These are phyloP conservation scores for Aureobasidium mangrovei DNA, from an alignment of 2,329 filamentous ascomycete genomes.

Conservation along the genomic window DNA sequence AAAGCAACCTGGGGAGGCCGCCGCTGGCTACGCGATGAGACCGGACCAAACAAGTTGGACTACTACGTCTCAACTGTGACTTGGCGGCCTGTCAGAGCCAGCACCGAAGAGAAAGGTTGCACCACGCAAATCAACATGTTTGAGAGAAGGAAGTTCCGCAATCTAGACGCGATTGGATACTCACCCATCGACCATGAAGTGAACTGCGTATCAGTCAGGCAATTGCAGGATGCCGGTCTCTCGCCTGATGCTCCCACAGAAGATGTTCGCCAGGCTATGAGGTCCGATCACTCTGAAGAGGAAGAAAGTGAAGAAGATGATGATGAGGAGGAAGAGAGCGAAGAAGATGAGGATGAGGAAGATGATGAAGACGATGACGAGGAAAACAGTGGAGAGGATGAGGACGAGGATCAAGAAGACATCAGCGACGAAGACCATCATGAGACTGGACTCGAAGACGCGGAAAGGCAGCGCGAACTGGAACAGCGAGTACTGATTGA, in stretches of 20 bases:
- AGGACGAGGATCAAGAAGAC: not conserved
- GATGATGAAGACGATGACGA: no score
- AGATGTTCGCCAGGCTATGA: not conserved
- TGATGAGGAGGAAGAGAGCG: no score
- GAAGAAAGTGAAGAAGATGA: no score
- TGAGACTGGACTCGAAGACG: no score
- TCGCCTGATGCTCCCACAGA: not conserved
- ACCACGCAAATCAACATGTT: not conserved
- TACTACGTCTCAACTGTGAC: conserved; percentile 38
- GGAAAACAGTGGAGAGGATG: not conserved
- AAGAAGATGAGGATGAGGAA: no score
- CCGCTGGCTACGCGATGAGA: conserved; percentile 39
- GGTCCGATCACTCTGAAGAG: no score
- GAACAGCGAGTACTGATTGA: no score
- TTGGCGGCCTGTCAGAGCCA: conserved; percentile 21
- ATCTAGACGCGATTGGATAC: not conserved
- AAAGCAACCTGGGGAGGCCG: conserved; percentile 33
- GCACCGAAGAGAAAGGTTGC: not conserved
- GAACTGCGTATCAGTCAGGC: not conserved
- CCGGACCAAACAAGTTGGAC: conserved; percentile 29
- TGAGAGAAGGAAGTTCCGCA: not conserved
- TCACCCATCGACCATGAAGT: not conserved
- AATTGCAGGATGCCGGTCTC: not conserved
- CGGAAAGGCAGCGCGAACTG: no score
- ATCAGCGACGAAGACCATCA: not conserved